Evolutionary conservation across 164 flowering plant genomes (phyloP).

Genomic region (Malania oleifera): DNA sequence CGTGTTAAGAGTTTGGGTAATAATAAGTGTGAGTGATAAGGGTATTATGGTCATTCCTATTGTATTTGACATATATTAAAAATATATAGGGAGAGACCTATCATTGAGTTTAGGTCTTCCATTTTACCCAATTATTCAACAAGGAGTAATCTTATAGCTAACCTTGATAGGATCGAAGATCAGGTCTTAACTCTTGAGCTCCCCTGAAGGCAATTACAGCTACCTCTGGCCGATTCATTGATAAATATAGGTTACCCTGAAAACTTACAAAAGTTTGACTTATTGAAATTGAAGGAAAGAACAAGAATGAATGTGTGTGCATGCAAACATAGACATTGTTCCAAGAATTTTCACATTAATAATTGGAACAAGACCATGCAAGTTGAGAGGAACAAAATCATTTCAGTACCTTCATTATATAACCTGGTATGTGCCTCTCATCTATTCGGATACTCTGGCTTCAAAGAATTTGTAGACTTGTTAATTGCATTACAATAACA

Average conservation of each 20-base stretch:
- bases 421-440: slow-evolving; percentile 83
- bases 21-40: no score
- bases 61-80: no score
- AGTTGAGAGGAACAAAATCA: neutral
- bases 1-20: no score
- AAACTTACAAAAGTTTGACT: slow-evolving; percentile 11
- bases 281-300: neutral
- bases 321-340: neutral
- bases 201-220: slow-evolving; percentile 81
- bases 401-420: slow-evolving; percentile 79
- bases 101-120: no score
- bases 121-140: neutral
- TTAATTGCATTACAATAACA: slow-evolving; percentile 11
- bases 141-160: neutral
- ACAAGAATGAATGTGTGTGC: neutral
- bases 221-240: slow-evolving; percentile 76
- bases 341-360: neutral
- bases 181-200: slow-evolving; percentile 91
- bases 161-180: slow-evolving; percentile 99
- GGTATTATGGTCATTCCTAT: no score
- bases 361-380: neutral
- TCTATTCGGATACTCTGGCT: slow-evolving; percentile 78
- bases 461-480: slow-evolving; percentile 13
- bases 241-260: slow-evolving; percentile 76
- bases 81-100: no score